These are phyloP conservation scores for Moesziomyces parantarcticus DNA, from an alignment of 1,284 basidiomycete genomes.

Conservation along the genomic window DNA sequence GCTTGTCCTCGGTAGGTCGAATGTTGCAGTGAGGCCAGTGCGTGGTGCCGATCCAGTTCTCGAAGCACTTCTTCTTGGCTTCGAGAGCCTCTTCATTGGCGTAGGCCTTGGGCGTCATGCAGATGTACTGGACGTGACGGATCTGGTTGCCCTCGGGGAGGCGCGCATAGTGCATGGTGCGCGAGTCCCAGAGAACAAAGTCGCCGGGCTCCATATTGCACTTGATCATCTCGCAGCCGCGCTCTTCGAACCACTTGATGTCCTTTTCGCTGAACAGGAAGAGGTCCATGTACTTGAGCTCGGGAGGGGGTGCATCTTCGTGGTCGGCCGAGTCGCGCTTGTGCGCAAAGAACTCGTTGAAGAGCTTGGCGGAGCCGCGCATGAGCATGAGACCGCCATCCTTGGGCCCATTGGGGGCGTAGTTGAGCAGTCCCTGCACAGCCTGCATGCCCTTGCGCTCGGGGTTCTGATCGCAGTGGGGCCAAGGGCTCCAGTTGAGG, in stretches of 20 bases:
- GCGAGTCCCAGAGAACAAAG: conserved; percentile 54
- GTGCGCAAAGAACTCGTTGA: conserved; percentile 68
- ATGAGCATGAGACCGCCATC: conserved; percentile 70
- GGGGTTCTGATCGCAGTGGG: conserved; percentile 69
- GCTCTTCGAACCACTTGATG: conserved; percentile 60
- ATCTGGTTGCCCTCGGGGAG: conserved; percentile 16
- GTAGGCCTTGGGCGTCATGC: conserved; percentile 10
- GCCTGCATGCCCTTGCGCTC: conserved; percentile 67
- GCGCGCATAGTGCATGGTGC: conserved; percentile 47
- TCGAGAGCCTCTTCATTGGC: conserved; percentile 12
- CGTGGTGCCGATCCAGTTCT: conserved; percentile 21
- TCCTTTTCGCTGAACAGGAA: conserved; percentile 62
- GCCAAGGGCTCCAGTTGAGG: conserved; percentile 64
- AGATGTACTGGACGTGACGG: conserved; percentile 35
- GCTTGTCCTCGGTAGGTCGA: conserved; percentile 9
- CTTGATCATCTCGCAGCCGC: conserved; percentile 61
- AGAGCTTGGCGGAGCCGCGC: conserved; percentile 65
- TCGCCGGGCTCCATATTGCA: conserved; percentile 61
- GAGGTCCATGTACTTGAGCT: conserved; percentile 51
- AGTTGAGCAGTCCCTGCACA: conserved; percentile 70
- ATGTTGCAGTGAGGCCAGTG: conserved; percentile 32
- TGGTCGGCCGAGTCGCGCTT: conserved; percentile 43
- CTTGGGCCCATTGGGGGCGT: conserved; percentile 68
- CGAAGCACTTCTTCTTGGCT: conserved; percentile 17
- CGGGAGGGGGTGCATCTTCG: conserved; percentile 48